phyloP scores from a whole-genome alignment of 352 stramenopile genomes.

The Phytophthora rubi region DNA sequence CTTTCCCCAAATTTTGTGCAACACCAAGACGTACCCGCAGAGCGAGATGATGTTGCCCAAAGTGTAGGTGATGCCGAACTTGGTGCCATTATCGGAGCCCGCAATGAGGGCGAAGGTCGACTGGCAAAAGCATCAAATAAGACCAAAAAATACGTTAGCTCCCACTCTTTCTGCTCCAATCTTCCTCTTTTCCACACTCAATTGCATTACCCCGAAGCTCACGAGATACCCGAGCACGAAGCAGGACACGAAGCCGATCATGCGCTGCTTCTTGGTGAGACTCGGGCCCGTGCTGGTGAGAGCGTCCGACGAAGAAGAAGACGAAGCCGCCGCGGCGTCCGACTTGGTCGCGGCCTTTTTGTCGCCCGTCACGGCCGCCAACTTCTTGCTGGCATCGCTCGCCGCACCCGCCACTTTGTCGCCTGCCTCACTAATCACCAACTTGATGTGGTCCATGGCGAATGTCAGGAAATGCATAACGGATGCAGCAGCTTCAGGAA shows the following conservation, averaged over 20 bases:
- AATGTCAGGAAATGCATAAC: slow-evolving; percentile 27
- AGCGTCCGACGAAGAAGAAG: slow-evolving; percentile 41
- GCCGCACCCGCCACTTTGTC: slow-evolving; percentile 48
- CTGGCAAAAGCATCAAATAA: slow-evolving; percentile 40
- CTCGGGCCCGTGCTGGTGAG: slow-evolving; percentile 66
- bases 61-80: slow-evolving; percentile 86
- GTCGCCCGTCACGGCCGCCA: slow-evolving; percentile 30
- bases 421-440: slow-evolving; percentile 61
- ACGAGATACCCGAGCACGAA: slow-evolving; percentile 85
- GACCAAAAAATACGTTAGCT: slow-evolving; percentile 12
- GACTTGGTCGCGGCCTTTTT: slow-evolving; percentile 30
- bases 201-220: slow-evolving; percentile 71
- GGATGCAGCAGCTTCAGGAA: slow-evolving; percentile 12
- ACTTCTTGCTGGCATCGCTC: slow-evolving; percentile 51
- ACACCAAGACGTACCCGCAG: slow-evolving; percentile 57
- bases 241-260: slow-evolving; percentile 77
- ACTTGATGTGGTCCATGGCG: slow-evolving; percentile 81
- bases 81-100: slow-evolving; percentile 69
- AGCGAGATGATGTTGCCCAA: slow-evolving; percentile 86
- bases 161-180: slow-evolving; percentile 1
- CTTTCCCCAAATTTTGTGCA: neutral
- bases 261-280: slow-evolving; percentile 71
- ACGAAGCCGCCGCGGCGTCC: neutral
- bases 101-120: slow-evolving; percentile 83
- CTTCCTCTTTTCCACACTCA: neutral